Evolutionary conservation across 176 grass and related monocot genomes (phyloP).

Genomic region (Juncus inflexus): DNA sequence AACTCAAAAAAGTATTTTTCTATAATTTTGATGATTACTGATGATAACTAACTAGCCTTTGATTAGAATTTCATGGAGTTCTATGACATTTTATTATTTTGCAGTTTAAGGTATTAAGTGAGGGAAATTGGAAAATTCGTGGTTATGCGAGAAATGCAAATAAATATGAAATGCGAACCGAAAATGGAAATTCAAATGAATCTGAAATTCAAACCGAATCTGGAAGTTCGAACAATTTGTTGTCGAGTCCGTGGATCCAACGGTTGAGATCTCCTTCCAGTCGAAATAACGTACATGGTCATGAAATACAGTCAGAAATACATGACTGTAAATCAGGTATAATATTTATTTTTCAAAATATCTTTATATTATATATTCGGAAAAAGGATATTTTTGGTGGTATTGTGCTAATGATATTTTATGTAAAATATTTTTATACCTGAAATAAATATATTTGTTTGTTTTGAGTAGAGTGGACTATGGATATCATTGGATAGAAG

Average conservation of each 20-base stretch:
- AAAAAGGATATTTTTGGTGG: conserved; percentile 22
- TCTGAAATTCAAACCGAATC: conserved; percentile 12
- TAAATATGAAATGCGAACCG: conserved; percentile 8
- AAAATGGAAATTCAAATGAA: background rate
- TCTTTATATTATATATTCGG: conserved; percentile 22
- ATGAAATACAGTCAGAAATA: conserved; percentile 7
- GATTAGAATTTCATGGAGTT: too few relatives aligned
- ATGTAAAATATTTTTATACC: too few relatives aligned
- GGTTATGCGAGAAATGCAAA: conserved; percentile 33
- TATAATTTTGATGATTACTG: background rate
- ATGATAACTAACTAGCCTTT: too few relatives aligned
- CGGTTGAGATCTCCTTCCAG: conserved; percentile 38
- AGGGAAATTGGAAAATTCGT: conserved; percentile 51
- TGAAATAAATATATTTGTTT: too few relatives aligned
- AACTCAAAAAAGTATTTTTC: too few relatives aligned
- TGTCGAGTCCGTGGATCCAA: conserved; percentile 54
- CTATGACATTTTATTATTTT: background rate
- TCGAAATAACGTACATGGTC: conserved; percentile 14
- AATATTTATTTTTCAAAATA: conserved; percentile 22
- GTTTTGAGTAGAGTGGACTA: background rate
- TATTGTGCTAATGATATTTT: too few relatives aligned
- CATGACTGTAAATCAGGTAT: conserved; percentile 32
- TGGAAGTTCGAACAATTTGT: conserved; percentile 28
- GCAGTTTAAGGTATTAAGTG: conserved; percentile 57
- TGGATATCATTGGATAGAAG: conserved; percentile 5